These are phyloP conservation scores for Ustilago curta DNA, from an alignment of 1,284 basidiomycete genomes.

Conservation along the genomic window DNA sequence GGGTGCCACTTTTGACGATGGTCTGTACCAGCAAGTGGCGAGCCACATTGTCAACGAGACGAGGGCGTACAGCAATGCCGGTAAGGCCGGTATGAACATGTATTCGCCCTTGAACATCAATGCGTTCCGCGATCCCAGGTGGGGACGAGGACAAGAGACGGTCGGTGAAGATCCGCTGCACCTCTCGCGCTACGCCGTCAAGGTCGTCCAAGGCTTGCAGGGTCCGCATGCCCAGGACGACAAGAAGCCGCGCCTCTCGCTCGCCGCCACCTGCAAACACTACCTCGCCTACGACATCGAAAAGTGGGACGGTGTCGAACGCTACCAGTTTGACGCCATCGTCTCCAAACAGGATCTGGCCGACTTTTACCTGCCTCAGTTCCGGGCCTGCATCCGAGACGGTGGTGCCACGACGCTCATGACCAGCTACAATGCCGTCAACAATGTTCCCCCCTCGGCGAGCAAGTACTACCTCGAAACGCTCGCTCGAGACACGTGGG, in stretches of 20 bases:
- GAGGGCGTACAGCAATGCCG: constrained; percentile 29
- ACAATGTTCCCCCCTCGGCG: constrained; percentile 27
- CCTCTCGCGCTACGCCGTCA: constrained; percentile 16
- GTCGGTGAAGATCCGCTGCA: constrained; percentile 31
- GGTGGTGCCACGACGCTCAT: constrained; percentile 26
- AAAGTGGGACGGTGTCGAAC: constrained; percentile 18
- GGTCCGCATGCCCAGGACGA: constrained; percentile 2
- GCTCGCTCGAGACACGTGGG: constrained; percentile 19
- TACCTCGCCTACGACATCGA: constrained; percentile 30
- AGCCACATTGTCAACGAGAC: constrained; percentile 32
- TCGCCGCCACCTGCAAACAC: constrained; percentile 37
- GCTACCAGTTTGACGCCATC: constrained; percentile 33
- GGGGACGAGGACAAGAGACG: constrained; percentile 35
- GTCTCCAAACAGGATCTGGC: constrained; percentile 35
- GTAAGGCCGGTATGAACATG: constrained; percentile 21
- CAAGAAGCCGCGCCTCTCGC: background rate
- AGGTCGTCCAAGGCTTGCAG: constrained; percentile 23
- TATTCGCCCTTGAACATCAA: constrained; percentile 37
- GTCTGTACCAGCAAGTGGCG: constrained; percentile 14
- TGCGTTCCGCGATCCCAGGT: constrained; percentile 30
- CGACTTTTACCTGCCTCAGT: constrained; percentile 34
- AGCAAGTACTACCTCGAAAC: constrained; percentile 31
- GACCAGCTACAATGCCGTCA: constrained; percentile 32
- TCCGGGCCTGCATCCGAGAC: constrained; percentile 31
- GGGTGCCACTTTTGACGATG: constrained; percentile 39